Conservation (phyloP, 2,329 filamentous ascomycete species). For the Paecilomyces sp. region DNA sequence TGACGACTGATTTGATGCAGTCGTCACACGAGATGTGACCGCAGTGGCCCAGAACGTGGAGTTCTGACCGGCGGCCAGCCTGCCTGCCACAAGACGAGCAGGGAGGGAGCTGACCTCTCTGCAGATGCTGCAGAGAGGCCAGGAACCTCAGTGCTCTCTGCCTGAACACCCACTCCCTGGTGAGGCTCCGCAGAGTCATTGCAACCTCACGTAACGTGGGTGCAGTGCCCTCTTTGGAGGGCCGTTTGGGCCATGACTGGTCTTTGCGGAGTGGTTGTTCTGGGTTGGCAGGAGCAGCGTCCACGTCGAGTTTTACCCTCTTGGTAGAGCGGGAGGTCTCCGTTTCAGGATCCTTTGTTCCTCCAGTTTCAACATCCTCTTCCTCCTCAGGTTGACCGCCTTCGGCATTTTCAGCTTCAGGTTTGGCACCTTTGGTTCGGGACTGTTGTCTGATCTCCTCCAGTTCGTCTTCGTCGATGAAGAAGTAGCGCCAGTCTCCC, state of each 20-base stretch:
- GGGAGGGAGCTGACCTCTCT: slow-evolving; percentile 6
- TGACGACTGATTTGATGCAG: slow-evolving; percentile 24
- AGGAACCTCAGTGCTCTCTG: slow-evolving; percentile 18
- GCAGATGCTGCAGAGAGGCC: slow-evolving; percentile 11
- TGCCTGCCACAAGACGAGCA: slow-evolving; percentile 29
- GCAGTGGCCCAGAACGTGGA: slow-evolving; percentile 41
- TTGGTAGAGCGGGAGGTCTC: neutral
- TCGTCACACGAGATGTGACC: slow-evolving; percentile 45
- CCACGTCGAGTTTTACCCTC: neutral
- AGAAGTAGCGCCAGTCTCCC: slow-evolving; percentile 25
- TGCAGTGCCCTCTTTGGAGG: slow-evolving; percentile 5
- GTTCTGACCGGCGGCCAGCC: slow-evolving; percentile 16
- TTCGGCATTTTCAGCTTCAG: neutral
- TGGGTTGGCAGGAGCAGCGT: neutral
- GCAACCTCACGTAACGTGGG: slow-evolving; percentile 12
- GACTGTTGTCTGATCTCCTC: neutral
- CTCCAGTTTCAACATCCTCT: neutral
- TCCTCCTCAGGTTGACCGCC: neutral
- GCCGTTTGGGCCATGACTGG: slow-evolving; percentile 1
- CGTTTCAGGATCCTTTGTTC: neutral
- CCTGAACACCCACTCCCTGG: slow-evolving; percentile 15
- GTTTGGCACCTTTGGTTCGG: neutral
- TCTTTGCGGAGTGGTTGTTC: neutral
- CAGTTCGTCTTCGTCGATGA: neutral
- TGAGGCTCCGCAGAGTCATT: slow-evolving; percentile 11